phyloP scores from a whole-genome alignment of 768 basidiomycete species.

The Psilocybe azurescens region DNA sequence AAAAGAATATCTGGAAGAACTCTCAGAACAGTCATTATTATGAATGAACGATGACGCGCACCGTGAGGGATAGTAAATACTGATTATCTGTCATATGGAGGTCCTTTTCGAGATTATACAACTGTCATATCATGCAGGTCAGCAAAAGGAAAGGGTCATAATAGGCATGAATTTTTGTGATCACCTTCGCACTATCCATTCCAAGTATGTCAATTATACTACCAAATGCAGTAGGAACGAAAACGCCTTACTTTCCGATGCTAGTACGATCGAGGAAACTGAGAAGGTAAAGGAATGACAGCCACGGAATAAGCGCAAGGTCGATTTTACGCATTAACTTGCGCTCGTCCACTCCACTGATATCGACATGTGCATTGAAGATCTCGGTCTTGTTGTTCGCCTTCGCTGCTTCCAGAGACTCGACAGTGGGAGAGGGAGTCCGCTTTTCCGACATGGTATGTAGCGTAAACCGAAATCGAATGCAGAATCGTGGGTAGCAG shows the following conservation, averaged over 20 bases:
- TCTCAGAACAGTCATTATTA: neutral
- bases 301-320: slow-evolving; percentile 68
- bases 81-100: slow-evolving; percentile 68
- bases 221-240: slow-evolving; percentile 16
- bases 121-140: slow-evolving; percentile 37
- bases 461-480: slow-evolving; percentile 5
- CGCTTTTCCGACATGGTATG: slow-evolving; percentile 22
- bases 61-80: slow-evolving; percentile 68
- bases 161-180: neutral
- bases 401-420: slow-evolving; percentile 31
- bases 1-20: slow-evolving; percentile 48
- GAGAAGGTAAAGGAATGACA: slow-evolving; percentile 77
- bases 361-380: slow-evolving; percentile 58
- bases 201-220: slow-evolving; percentile 12
- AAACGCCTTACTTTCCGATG: slow-evolving; percentile 49
- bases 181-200: slow-evolving; percentile 49
- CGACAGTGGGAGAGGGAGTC: slow-evolving; percentile 25
- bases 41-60: slow-evolving; percentile 22
- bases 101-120: slow-evolving; percentile 65
- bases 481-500: slow-evolving; percentile 9
- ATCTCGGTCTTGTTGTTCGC: slow-evolving; percentile 26
- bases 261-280: slow-evolving; percentile 65
- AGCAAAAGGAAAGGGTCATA: neutral
- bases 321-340: slow-evolving; percentile 76
- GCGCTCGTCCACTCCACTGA: slow-evolving; percentile 67